A percentile compares a stretch with the other conserved stretches of the same genome.
Evolutionary conservation across 2,329 filamentous ascomycete genomes (phyloP).

Genomic region (Clonostachys solani): DNA sequence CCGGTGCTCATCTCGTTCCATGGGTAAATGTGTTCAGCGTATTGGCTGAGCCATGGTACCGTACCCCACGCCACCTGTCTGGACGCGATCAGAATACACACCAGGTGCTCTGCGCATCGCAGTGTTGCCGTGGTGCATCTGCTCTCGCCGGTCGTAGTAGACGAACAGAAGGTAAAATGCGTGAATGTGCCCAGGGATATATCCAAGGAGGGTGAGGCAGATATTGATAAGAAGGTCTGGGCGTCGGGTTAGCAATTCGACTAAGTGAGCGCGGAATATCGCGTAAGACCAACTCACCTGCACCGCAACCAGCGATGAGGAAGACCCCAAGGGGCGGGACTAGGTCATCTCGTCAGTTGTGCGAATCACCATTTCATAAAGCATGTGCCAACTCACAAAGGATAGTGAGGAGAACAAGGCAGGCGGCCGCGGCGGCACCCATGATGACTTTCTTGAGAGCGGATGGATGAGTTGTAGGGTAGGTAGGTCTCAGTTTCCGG

Average conservation of each 20-base stretch:
- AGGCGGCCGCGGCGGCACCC: slow-evolving; percentile 41
- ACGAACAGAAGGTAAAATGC: slow-evolving; percentile 81
- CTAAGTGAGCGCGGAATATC: neutral
- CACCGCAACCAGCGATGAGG: slow-evolving; percentile 60
- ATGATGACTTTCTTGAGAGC: slow-evolving; percentile 25
- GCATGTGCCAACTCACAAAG: slow-evolving; percentile 34
- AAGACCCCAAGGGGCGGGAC: slow-evolving; percentile 64
- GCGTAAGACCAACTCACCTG: slow-evolving; percentile 25
- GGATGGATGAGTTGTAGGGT: neutral
- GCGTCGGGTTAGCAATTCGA: slow-evolving; percentile 5
- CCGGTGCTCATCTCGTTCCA: too few relatives aligned
- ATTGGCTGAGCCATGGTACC: slow-evolving; percentile 26
- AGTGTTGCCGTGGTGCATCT: slow-evolving; percentile 52
- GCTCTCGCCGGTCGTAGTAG: slow-evolving; percentile 71
- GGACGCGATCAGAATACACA: slow-evolving; percentile 69
- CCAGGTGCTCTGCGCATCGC: slow-evolving; percentile 56
- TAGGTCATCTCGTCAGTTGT: slow-evolving; percentile 19
- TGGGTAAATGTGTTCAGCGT: neutral
- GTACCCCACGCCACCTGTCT: slow-evolving; percentile 66
- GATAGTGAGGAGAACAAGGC: slow-evolving; percentile 48
- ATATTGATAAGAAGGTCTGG: slow-evolving; percentile 64
- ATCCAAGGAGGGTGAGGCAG: slow-evolving; percentile 62
- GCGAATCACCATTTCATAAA: neutral
- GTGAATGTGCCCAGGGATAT: slow-evolving; percentile 73
- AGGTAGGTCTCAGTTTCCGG: neutral